These are phyloP conservation scores for Tolypocladium capitatum DNA, from an alignment of 2,329 filamentous ascomycete genomes.

Conservation along the genomic window DNA sequence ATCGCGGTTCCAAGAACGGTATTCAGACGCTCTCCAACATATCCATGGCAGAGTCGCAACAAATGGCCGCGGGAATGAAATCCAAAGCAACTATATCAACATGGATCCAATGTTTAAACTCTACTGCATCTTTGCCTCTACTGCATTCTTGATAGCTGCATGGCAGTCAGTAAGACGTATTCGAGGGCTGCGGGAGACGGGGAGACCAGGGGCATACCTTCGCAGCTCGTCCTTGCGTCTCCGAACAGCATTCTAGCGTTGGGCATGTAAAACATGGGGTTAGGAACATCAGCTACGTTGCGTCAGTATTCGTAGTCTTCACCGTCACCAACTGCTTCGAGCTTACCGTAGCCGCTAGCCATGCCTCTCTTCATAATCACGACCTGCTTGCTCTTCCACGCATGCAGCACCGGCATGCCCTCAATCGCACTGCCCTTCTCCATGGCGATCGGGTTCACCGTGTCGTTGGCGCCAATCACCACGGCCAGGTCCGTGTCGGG, in stretches of 20 bases:
- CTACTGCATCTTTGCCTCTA: constrained; percentile 8
- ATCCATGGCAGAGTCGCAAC: neutral
- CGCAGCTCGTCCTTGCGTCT: constrained; percentile 72
- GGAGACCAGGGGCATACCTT: constrained; percentile 39
- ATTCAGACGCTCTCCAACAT: neutral
- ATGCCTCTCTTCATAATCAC: constrained; percentile 89
- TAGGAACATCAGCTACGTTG: constrained; percentile 63
- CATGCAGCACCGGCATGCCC: constrained; percentile 84
- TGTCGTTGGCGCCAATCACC: constrained; percentile 86
- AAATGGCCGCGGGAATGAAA: neutral
- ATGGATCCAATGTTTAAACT: neutral
- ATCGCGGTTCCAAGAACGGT: neutral
- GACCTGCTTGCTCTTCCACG: constrained; percentile 88
- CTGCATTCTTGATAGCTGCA: constrained; percentile 7
- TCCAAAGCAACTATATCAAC: neutral
- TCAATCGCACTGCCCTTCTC: constrained; percentile 75
- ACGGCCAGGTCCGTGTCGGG: constrained; percentile 72
- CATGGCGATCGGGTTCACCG: constrained; percentile 79
- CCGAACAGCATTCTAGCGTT: constrained; percentile 86
- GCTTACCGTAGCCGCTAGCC: constrained; percentile 70
- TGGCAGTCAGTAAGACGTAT: neutral
- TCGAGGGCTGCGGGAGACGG: neutral
- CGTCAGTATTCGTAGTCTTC: constrained; percentile 5
- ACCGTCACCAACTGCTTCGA: neutral
- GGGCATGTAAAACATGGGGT: constrained; percentile 89